Evolutionary conservation across 2,329 filamentous ascomycete species (phyloP), one percentile per base, ranked within the genome.

Genomic region (Pseudogymnoascus sp.): DNA sequence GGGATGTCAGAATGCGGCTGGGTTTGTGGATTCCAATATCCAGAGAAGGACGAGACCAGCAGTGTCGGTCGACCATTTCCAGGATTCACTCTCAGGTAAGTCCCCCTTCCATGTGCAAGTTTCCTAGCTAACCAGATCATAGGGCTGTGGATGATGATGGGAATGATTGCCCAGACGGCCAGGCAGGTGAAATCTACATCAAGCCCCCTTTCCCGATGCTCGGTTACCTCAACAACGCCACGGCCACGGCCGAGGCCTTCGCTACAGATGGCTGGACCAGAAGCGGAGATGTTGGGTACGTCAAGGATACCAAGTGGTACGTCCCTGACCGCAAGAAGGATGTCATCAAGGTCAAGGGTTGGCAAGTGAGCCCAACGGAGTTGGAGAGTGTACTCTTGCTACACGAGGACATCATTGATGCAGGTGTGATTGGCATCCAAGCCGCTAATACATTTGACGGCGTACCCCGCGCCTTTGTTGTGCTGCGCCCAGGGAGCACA

Each of bases 1-100:
- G 82, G 82, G 1, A 82, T 83, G 78, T 83, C 82, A 0, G 82
- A 84, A 70, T 76, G 71, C 68, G 82, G 82, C 72, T 68, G 75
- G 67, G 59, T 61, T 2, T 77, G 79, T 69, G 76, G 78, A 62
- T 75, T 73, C 62, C 72, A 71, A 17, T 76, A 74, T 62, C 59
- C 59, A 17, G 59, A 61, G 59, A 61, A 72, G 13, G 78, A 80
- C 53, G 68, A 72, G 15, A 76, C 76, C 4, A 79, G 76, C 21
- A 81, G 80, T 44, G 78, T 84, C 7, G 82, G 82, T 4, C 71
- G 75, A 2, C 69, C 76, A 7, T 64, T 81, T 10, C 71, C 78
- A 0, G 78, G 77, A 23, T 69, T 70, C 23, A 71, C 77, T 38
- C 68, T 67, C 1, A 74, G 73, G 71, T 68, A 69, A 33, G 64